Evolutionary conservation across 371 early-diverging fungal species (phyloP), one percentile per base, ranked within the genome.

Genomic region (Mortierella sp.): DNA sequence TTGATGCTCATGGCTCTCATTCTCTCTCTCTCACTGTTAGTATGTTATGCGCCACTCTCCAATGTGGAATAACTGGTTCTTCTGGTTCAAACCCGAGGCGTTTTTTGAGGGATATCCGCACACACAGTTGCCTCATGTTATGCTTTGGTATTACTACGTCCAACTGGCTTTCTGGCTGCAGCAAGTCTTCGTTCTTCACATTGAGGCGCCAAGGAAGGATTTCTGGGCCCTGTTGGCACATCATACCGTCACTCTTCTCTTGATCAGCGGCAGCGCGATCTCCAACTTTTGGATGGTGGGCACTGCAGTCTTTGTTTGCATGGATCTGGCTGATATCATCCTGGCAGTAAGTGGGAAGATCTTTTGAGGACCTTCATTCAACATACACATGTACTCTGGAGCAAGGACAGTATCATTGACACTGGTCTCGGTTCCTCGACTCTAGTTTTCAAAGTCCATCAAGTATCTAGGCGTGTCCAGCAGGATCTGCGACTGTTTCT

Each of bases 281-380:
- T 88, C 87, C 68, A 86, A 92, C 71, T 92, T 86, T 57, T 90
- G 89, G 47, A 83, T 88, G n/a, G 83, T 92, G 16, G 94, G 94
- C 17, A 91, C 89, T 55, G 90, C 88, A n/a, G 84, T 92, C 17
- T 86, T 92, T 80, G 85, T 89, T 5, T 83, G 85, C 65, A 88
- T 94, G 91, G 94, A 94, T 79, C 66, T 88, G 8, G 87, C 93
- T 5, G 94, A 94, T 67, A 87, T 90, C 27, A 78, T 92, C 44
- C 79, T 94, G 25, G 86, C 91, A 27, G 83, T 90, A 90, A 92
- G 86, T 85, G 14, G 24, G 7, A 45, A 6, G 21, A 46, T n/a
- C n/a, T n/a, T n/a, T n/a, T n/a, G n/a, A n/a, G n/a, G n/a, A n/a
- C n/a, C n/a, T n/a, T n/a, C n/a, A n/a, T n/a, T n/a, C n/a, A n/a